Conservation (phyloP, 805 yeast species). For the Spathaspora passalidarum region DNA sequence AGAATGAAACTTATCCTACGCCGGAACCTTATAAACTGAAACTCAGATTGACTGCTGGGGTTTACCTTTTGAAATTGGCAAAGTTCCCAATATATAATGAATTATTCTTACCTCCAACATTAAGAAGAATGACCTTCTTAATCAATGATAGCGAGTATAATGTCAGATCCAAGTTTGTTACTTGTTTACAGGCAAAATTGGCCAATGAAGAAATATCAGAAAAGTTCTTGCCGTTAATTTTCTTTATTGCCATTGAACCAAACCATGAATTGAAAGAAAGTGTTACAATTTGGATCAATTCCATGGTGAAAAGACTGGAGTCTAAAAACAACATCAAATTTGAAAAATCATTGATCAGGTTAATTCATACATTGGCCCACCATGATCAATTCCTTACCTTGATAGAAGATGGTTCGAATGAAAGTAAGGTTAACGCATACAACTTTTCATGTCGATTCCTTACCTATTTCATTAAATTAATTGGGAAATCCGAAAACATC, state of each 20-base stretch:
- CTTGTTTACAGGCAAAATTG: slow-evolving; percentile 48
- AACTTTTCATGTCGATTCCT: slow-evolving; percentile 59
- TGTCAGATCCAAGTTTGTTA: slow-evolving; percentile 54
- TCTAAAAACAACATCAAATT: slow-evolving; percentile 43
- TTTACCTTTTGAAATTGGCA: slow-evolving; percentile 61
- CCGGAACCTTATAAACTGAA: slow-evolving; percentile 60
- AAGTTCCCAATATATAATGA: slow-evolving; percentile 49
- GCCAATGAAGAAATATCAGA: slow-evolving; percentile 56
- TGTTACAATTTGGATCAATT: slow-evolving; percentile 67
- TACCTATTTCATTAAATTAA: slow-evolving; percentile 53
- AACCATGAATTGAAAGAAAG: slow-evolving; percentile 45
- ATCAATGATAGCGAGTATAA: slow-evolving; percentile 63
- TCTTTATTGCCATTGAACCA: slow-evolving; percentile 79
- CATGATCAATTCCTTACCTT: slow-evolving; percentile 60
- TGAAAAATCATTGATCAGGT: slow-evolving; percentile 65
- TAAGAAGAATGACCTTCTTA: slow-evolving; percentile 53
- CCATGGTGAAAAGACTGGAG: slow-evolving; percentile 44
- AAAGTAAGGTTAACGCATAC: slow-evolving; percentile 33
- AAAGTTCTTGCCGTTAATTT: slow-evolving; percentile 62
- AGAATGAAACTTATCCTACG: slow-evolving; percentile 50
- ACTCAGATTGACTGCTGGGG: slow-evolving; percentile 67
- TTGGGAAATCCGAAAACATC: slow-evolving; percentile 64
- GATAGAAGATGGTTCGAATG: slow-evolving; percentile 17
- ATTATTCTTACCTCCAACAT: slow-evolving; percentile 49
- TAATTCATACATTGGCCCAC: slow-evolving; percentile 70